Evolutionary conservation across 495 filamentous ascomycete species (phyloP).

Genomic region (Hypoxylon fuscum): DNA sequence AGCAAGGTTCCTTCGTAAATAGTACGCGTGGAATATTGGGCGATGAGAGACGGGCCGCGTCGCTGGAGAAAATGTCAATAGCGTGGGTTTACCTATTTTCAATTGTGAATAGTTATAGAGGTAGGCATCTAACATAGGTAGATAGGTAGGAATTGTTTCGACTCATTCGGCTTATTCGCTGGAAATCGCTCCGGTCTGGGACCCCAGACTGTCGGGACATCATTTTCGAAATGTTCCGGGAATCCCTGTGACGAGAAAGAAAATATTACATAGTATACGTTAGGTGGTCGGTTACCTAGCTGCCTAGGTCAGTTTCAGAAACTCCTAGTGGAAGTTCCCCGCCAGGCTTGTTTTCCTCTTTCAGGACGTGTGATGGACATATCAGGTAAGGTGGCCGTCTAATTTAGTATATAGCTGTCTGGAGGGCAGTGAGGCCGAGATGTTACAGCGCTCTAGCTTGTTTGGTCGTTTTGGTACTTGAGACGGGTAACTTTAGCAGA

Average conservation of each 20-base stretch:
- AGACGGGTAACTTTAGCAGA: constrained; percentile 1
- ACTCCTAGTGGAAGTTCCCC: constrained; percentile 30
- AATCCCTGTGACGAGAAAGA: constrained; percentile 21
- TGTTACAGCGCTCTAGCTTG: constrained; percentile 15
- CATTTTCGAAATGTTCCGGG: constrained; percentile 26
- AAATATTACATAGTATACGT: constrained; percentile 3
- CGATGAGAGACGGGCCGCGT: constrained; percentile 16
- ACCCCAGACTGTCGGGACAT: constrained; percentile 32
- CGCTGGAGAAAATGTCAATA: constrained; percentile 12
- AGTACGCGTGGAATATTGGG: constrained; percentile 28
- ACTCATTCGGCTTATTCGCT: constrained; percentile 19
- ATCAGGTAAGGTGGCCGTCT: constrained; percentile 22
- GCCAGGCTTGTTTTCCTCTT: constrained; percentile 25
- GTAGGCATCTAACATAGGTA: too few relatives aligned
- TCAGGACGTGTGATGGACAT: constrained; percentile 7
- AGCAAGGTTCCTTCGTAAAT: constrained; percentile 1
- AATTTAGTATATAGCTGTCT: constrained; percentile 17
- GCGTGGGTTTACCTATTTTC: constrained; percentile 8
- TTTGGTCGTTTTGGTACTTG: constrained; percentile 21
- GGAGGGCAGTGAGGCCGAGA: constrained; percentile 12
- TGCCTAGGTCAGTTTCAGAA: constrained; percentile 33
- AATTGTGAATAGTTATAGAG: too few relatives aligned
- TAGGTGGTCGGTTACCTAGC: constrained; percentile 10
- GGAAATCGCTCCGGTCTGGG: constrained; percentile 18
- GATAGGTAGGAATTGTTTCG: too few relatives aligned